Evolutionary conservation across 2,329 filamentous ascomycete species (phyloP), one percentile per base, ranked within the genome.

Genomic region (Aspergillus sp.): DNA sequence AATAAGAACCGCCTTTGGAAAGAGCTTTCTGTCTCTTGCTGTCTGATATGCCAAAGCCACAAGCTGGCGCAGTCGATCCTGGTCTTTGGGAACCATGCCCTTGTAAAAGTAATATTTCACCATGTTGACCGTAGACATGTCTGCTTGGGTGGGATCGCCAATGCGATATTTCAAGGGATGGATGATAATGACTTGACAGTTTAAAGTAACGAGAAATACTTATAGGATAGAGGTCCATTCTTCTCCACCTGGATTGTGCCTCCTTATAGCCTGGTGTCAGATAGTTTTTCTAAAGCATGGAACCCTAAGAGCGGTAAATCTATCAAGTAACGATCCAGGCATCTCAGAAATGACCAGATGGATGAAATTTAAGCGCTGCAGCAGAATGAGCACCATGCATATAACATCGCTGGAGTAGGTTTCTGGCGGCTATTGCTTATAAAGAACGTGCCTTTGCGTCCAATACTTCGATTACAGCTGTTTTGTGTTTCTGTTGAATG

Each of bases 11-110:
- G 56, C 58, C 44, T 54, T 58, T 13, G 58, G 58, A 32, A 58
- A 55, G 13, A 57, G 34, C 47, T 60, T 57, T 46, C 53, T 52
- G 46, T 58, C 58, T 45, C 56, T 57, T 40, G 56, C 58, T 31
- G 56, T 60, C 41, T 60, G 56, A 49, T 60, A 57, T 47, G 58
- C 58, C 47, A 60, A 47, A 44, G 56, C 36, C 21, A 58, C 49
- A 10, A 58, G 16, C 16, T 57, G 41, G 42, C 45, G 53, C 49
- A 56, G 34, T 34, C 43, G 42, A 9, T 56, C 51, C 32, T 45
- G 19, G 21, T 49, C 34, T 25, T 52, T 45, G 6, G 57, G 57
- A 23, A 55, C 29, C 45, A 50, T 53, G 13, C 45, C 46, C 20
- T 51, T 56, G 41, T 58, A 56, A 31, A 59, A 58, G 38, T 54